Evolutionary conservation across 1,284 basidiomycete genomes (phyloP).

Genomic region (Tylopilus orsonianus): DNA sequence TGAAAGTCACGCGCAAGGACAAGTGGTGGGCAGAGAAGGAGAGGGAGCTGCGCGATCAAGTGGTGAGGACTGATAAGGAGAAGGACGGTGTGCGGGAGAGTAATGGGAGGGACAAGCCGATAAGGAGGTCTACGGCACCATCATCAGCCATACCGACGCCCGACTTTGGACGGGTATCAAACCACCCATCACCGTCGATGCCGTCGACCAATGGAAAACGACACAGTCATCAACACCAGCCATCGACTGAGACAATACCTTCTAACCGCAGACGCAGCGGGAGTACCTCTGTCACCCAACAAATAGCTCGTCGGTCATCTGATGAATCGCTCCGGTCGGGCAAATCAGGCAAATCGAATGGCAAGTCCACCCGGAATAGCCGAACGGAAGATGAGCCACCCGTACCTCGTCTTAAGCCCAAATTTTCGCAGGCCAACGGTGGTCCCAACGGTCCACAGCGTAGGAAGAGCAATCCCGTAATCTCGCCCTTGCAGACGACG

Average conservation of each 20-base stretch:
- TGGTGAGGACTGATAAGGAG: constrained; percentile 17
- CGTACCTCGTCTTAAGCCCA: constrained; percentile 32
- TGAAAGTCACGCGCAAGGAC: constrained; percentile 43
- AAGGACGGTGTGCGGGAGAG: constrained; percentile 17
- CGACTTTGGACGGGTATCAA: constrained; percentile 22
- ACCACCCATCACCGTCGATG: constrained; percentile 9
- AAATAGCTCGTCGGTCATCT: constrained; percentile 31
- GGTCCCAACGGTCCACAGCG: constrained; percentile 32
- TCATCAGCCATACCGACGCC: constrained; percentile 13
- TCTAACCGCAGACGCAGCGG: constrained; percentile 31
- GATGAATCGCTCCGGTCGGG: constrained; percentile 45
- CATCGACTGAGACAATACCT: constrained; percentile 19
- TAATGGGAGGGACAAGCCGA: constrained; percentile 15
- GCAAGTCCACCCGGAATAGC: constrained; percentile 32
- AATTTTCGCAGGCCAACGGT: constrained; percentile 22
- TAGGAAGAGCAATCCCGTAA: constrained; percentile 45
- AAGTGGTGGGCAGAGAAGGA: constrained; percentile 35
- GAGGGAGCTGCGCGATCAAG: constrained; percentile 30
- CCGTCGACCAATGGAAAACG: constrained; percentile 21
- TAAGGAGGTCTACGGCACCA: constrained; percentile 15
- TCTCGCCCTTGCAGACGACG: constrained; percentile 31
- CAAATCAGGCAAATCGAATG: constrained; percentile 37
- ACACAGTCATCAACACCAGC: constrained; percentile 24
- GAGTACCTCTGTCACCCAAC: constrained; percentile 20
- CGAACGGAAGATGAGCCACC: constrained; percentile 33